These are phyloP conservation scores for Pichia gijzeniarum DNA, from an alignment of 805 yeast genomes.

Conservation along the genomic window DNA sequence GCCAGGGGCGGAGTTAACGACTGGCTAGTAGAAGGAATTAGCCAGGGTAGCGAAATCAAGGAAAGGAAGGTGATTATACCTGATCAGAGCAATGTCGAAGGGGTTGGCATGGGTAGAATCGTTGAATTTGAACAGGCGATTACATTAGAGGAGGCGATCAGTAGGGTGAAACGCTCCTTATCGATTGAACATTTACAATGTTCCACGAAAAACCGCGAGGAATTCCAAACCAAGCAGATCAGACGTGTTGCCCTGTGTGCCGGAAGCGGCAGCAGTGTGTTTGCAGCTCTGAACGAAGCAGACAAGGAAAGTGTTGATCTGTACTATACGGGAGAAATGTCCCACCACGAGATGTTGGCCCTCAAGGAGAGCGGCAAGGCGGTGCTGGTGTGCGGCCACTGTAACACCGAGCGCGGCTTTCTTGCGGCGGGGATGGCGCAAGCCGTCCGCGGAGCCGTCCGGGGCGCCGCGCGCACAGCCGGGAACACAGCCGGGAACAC, in stretches of 20 bases:
- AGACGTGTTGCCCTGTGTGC: slow-evolving; percentile 74
- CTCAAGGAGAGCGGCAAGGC: slow-evolving; percentile 64
- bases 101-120: slow-evolving; percentile 79
- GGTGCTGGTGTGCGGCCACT: slow-evolving; percentile 78
- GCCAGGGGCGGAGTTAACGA: slow-evolving; percentile 92
- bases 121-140: slow-evolving; percentile 43
- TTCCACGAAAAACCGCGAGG: slow-evolving; percentile 35
- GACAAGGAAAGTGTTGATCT: slow-evolving; percentile 56
- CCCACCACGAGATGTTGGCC: slow-evolving; percentile 84
- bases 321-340: slow-evolving; percentile 84
- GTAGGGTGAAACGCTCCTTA: slow-evolving; percentile 47
- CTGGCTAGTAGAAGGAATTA: slow-evolving; percentile 65
- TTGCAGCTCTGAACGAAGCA: slow-evolving; percentile 44
- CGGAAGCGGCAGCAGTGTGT: slow-evolving; percentile 85
- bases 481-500: no score
- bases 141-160: slow-evolving; percentile 39
- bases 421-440: slow-evolving; percentile 25
- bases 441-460: no score
- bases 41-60: slow-evolving; percentile 14
- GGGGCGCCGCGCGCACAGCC: no score
- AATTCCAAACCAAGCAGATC: slow-evolving; percentile 33
- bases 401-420: slow-evolving; percentile 90
- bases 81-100: slow-evolving; percentile 34
- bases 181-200: slow-evolving; percentile 56
- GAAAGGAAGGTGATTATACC: slow-evolving; percentile 39